phyloP scores from a whole-genome alignment of 805 yeast genomes.

The Priceomyces haplophilus region DNA sequence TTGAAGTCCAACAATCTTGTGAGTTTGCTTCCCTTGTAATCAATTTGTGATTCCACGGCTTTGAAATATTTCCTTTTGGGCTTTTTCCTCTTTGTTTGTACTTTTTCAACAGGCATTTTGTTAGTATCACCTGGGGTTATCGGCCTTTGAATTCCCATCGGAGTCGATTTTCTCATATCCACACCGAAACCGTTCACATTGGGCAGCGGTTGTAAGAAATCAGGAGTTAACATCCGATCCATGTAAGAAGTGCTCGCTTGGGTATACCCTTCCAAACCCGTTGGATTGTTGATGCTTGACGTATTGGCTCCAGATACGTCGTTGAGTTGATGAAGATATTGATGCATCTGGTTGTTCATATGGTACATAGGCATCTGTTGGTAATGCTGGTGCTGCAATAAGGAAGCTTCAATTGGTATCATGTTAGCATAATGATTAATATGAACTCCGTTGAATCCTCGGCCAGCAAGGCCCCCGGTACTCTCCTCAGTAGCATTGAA shows the following conservation, averaged over 20 bases:
- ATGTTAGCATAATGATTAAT: constrained; percentile 27
- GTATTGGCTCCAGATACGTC: neutral
- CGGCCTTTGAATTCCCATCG: neutral
- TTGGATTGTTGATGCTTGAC: neutral
- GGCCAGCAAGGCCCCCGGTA: neutral
- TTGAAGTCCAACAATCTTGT: constrained; percentile 29
- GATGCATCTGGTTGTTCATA: constrained; percentile 7
- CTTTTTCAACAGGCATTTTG: constrained; percentile 1
- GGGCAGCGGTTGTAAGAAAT: neutral
- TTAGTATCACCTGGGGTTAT: neutral
- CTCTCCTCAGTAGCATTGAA: constrained; percentile 3
- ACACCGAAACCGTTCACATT: neutral
- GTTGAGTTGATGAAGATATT: constrained; percentile 3
- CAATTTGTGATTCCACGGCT: constrained; percentile 19
- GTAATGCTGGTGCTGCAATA: constrained; percentile 2
- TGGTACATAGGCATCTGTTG: constrained; percentile 5
- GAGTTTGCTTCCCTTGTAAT: constrained; percentile 25
- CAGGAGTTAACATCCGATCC: constrained; percentile 1
- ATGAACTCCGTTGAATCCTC: constrained; percentile 9
- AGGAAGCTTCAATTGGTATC: constrained; percentile 21
- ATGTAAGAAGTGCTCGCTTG: constrained; percentile 5
- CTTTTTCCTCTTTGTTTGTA: constrained; percentile 9
- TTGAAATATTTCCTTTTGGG: constrained; percentile 9
- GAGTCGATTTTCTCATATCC: neutral
- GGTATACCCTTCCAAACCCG: constrained; percentile 5